Evolutionary conservation across 2,329 filamentous ascomycete species (phyloP).

Genomic region (Pseudomassariella vexata): DNA sequence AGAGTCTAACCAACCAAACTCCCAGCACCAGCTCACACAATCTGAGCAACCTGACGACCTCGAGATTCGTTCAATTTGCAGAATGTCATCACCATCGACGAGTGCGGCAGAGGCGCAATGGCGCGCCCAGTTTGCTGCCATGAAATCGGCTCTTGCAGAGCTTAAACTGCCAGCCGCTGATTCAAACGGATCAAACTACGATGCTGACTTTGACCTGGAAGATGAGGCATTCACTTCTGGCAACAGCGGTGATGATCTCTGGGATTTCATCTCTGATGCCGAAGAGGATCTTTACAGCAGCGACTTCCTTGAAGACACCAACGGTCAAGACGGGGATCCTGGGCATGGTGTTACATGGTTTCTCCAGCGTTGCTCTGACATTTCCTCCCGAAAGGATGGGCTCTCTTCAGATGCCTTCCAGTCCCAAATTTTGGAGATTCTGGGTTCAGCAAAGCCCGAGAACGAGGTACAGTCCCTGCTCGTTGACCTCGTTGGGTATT

Average conservation of each 20-base stretch:
- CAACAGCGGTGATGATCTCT: conserved; percentile 72
- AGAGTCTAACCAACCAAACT: too few relatives aligned
- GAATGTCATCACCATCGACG: too few relatives aligned
- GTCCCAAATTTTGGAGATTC: conserved; percentile 68
- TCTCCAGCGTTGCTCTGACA: conserved; percentile 56
- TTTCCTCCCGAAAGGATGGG: conserved; percentile 60
- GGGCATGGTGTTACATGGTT: conserved; percentile 66
- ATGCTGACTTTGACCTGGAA: conserved; percentile 61
- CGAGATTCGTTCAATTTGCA: too few relatives aligned
- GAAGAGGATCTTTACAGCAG: conserved; percentile 61
- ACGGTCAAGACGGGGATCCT: conserved; percentile 18
- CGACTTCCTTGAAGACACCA: conserved; percentile 50
- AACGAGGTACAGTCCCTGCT: conserved; percentile 89
- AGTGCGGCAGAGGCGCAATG: conserved; percentile 56
- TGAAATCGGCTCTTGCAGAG: conserved; percentile 78
- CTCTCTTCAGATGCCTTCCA: conserved; percentile 66
- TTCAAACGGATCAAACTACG: conserved; percentile 38
- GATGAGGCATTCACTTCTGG: conserved; percentile 49
- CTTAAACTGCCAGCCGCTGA: conserved; percentile 46
- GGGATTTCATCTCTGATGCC: conserved; percentile 81
- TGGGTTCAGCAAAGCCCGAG: conserved; percentile 63
- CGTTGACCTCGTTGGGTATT: conserved; percentile 86
- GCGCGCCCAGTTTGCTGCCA: conserved; percentile 77
- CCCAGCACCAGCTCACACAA: too few relatives aligned
- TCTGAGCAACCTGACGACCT: too few relatives aligned